Evolutionary conservation across 1,284 basidiomycete genomes (phyloP), one percentile per base, ranked within the genome.

Genomic region (Pseudozyma flocculosa): DNA sequence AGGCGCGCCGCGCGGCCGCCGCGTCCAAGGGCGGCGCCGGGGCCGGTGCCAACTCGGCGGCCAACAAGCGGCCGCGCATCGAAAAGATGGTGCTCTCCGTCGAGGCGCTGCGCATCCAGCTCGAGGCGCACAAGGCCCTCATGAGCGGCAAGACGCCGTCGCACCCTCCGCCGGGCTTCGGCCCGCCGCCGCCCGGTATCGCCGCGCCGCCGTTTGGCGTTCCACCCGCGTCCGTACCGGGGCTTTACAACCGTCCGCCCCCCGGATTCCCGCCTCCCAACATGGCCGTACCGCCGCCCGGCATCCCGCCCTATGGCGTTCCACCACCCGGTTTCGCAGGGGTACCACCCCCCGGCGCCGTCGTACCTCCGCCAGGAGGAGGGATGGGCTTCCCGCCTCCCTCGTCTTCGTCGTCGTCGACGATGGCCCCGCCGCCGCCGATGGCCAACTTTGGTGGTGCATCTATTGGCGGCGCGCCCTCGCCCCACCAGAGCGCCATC

Each of bases 71-170:
- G 18, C 88, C 89, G 10, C 88, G 90, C 78, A 84, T 88, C 45
- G 88, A 92, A 61, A 92, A 93, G 70, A 84, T 85, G 10, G 83
- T 87, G 4, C 81, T 95, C 5, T 62, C 75, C 1, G 66, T 72
- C 3, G 89, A 89, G 0, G 89, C 96, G 75, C 82, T 96, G 22
- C 85, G 85, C 58, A 86, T 87, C 0, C 90, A 93, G 76, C 83
- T 97, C 2, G 87, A 86, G 57, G 88, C 90, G 7, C 94, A 97
- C 81, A 92, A 89, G 78, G 87, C 88, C 2, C 83, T 97, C 38
- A 96, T 97, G 93, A 89, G 89, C 29, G 84, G 83, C 2, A 81
- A 80, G 50, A 58, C 63, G 21, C 72, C 75, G 40, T 87, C 86
- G 14, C 84, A 38, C 13, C 46, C 53, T 18, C 53, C 45, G 9